These are phyloP conservation scores for Psilocybe sp. DNA, from an alignment of 768 basidiomycete species.

Conservation along the genomic window DNA sequence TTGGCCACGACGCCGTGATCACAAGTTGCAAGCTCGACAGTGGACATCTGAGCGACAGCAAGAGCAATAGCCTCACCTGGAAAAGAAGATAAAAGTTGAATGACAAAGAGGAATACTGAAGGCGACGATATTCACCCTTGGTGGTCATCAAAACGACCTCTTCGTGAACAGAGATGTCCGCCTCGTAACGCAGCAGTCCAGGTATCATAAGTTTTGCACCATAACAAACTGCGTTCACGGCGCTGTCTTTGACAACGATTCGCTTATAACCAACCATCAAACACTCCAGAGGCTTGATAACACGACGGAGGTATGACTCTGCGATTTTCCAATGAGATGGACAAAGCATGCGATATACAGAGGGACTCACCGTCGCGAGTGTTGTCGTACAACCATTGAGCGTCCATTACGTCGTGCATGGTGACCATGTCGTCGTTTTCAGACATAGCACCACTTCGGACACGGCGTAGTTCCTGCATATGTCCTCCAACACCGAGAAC, in stretches of 20 bases:
- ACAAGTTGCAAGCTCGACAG: conserved; percentile 95
- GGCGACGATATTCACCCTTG: conserved; percentile 58
- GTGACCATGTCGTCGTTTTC: conserved; percentile 99
- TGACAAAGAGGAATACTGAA: background rate
- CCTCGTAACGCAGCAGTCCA: conserved; percentile 93
- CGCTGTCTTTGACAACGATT: conserved; percentile 98
- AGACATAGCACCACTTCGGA: conserved; percentile 92
- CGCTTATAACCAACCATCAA: conserved; percentile 96
- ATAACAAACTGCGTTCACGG: conserved; percentile 98
- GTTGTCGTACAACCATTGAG: conserved; percentile 98
- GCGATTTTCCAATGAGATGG: conserved; percentile 1
- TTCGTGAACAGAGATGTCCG: conserved; percentile 91
- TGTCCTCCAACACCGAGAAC: conserved; percentile 97
- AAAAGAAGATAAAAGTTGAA: conserved; percentile 8
- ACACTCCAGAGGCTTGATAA: conserved; percentile 91
- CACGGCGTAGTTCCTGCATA: conserved; percentile 97
- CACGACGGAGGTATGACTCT: conserved; percentile 94
- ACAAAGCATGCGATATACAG: background rate
- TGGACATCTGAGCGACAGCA: conserved; percentile 96
- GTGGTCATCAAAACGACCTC: conserved; percentile 99
- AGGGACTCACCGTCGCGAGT: conserved; percentile 79
- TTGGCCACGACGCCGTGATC: conserved; percentile 99
- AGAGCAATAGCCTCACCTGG: conserved; percentile 90
- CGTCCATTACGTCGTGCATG: conserved; percentile 99
- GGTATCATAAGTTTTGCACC: conserved; percentile 99